Conservation (phyloP, 306 rosid species). For the Begonia masoniana region DNA sequence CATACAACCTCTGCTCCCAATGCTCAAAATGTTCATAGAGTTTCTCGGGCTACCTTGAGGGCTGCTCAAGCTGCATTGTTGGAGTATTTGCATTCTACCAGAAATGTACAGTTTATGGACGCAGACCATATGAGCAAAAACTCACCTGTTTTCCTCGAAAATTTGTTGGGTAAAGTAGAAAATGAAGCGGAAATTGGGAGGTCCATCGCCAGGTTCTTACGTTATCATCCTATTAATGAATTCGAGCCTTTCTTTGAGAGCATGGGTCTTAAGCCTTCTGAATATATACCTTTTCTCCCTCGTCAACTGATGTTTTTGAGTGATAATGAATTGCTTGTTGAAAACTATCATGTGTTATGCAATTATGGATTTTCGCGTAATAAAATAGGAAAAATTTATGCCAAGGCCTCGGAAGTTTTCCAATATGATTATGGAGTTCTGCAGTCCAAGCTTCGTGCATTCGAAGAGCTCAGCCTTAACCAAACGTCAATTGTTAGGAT, state of each 20-base stretch:
- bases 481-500: conserved; percentile 14
- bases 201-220: conserved; percentile 30
- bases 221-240: conserved; percentile 74
- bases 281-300: conserved; percentile 47
- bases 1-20: not conserved
- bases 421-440: conserved; percentile 32
- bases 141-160: conserved; percentile 42
- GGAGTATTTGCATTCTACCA: conserved; percentile 60
- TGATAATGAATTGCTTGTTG: conserved; percentile 46
- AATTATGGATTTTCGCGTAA: conserved; percentile 46
- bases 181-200: conserved; percentile 12
- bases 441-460: conserved; percentile 34
- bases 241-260: conserved; percentile 87
- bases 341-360: conserved; percentile 38
- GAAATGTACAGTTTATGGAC: conserved; percentile 48
- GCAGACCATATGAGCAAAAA: conserved; percentile 61
- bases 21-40: conserved; percentile 2
- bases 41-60: conserved; percentile 11
- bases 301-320: conserved; percentile 34
- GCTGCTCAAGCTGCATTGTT: conserved; percentile 62
- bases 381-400: conserved; percentile 46
- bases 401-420: conserved; percentile 32
- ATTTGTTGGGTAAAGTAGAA: conserved; percentile 27
- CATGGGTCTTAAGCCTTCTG: conserved; percentile 57
- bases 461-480: conserved; percentile 39